phyloP scores from a whole-genome alignment of 805 yeast species.

The Candida peoriensis region DNA sequence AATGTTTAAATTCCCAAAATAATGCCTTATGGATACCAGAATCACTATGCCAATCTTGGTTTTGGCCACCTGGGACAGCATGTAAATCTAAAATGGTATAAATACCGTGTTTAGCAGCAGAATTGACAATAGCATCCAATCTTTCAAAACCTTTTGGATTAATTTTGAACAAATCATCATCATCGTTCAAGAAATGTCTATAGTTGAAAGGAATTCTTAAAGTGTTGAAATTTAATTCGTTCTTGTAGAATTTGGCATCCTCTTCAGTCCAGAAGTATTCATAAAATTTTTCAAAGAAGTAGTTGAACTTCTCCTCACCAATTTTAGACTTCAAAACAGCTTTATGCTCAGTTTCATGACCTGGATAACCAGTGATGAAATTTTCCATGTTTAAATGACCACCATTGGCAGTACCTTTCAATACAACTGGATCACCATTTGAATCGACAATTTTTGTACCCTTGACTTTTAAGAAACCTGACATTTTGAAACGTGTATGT shows the following conservation, averaged over 20 bases:
- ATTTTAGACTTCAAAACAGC: slow-evolving; percentile 32
- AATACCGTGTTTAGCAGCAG: slow-evolving; percentile 41
- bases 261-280: slow-evolving; percentile 49
- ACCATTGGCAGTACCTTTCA: slow-evolving; percentile 46
- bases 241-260: slow-evolving; percentile 42
- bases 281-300: slow-evolving; percentile 45
- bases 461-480: slow-evolving; percentile 32
- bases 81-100: slow-evolving; percentile 46
- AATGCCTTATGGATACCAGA: slow-evolving; percentile 41
- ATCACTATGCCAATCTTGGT: slow-evolving; percentile 52
- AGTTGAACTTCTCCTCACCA: slow-evolving; percentile 44
- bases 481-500: slow-evolving; percentile 2
- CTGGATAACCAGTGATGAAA: slow-evolving; percentile 51
- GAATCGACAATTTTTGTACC: slow-evolving; percentile 46
- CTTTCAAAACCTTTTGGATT: slow-evolving; percentile 40
- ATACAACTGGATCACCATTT: slow-evolving; percentile 33
- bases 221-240: slow-evolving; percentile 38
- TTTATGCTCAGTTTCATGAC: slow-evolving; percentile 48
- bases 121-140: slow-evolving; percentile 38
- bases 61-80: slow-evolving; percentile 50
- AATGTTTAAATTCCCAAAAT: slow-evolving; percentile 45
- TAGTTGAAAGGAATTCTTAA: slow-evolving; percentile 48
- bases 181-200: slow-evolving; percentile 43
- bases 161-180: slow-evolving; percentile 35
- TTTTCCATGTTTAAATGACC: slow-evolving; percentile 52